Evolutionary conservation across 805 yeast species (phyloP).

Genomic region (Candida insectorum): DNA sequence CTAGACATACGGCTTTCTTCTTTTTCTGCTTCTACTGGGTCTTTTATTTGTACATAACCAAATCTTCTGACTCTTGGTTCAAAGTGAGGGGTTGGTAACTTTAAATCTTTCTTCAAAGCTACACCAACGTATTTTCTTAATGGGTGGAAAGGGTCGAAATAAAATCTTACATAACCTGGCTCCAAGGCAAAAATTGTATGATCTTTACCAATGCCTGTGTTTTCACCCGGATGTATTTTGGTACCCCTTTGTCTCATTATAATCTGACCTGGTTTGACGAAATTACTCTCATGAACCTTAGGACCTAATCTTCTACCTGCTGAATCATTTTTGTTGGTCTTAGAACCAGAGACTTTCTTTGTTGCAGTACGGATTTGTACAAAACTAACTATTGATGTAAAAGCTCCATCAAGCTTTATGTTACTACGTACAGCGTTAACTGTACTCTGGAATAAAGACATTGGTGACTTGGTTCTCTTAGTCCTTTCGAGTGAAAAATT

Average conservation of each 20-base stretch:
- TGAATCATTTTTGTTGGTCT: slow-evolving; percentile 88
- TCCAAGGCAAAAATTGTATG: slow-evolving; percentile 89
- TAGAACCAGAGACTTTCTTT: slow-evolving; percentile 93
- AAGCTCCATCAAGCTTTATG: neutral
- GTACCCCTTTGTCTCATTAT: slow-evolving; percentile 95
- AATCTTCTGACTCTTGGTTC: slow-evolving; percentile 84
- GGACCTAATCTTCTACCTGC: slow-evolving; percentile 94
- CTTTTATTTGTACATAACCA: slow-evolving; percentile 58
- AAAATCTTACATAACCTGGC: slow-evolving; percentile 90
- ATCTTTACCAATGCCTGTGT: slow-evolving; percentile 85
- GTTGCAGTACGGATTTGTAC: slow-evolving; percentile 80
- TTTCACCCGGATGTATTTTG: slow-evolving; percentile 90
- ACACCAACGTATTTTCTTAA: slow-evolving; percentile 87
- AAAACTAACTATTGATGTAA: neutral
- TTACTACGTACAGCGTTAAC: slow-evolving; percentile 1
- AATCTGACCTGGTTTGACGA: slow-evolving; percentile 79
- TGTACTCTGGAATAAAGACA: slow-evolving; percentile 5
- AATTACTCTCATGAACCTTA: slow-evolving; percentile 76
- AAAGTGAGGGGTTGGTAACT: slow-evolving; percentile 86
- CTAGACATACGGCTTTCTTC: slow-evolving; percentile 66
- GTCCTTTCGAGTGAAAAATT: slow-evolving; percentile 4
- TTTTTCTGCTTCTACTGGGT: slow-evolving; percentile 46
- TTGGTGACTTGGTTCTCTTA: neutral
- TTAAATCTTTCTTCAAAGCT: slow-evolving; percentile 59
- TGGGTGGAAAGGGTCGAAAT: slow-evolving; percentile 95